Evolutionary conservation across 2,329 filamentous ascomycete genomes (phyloP).

Genomic region (Penicillium griseofulvum): DNA sequence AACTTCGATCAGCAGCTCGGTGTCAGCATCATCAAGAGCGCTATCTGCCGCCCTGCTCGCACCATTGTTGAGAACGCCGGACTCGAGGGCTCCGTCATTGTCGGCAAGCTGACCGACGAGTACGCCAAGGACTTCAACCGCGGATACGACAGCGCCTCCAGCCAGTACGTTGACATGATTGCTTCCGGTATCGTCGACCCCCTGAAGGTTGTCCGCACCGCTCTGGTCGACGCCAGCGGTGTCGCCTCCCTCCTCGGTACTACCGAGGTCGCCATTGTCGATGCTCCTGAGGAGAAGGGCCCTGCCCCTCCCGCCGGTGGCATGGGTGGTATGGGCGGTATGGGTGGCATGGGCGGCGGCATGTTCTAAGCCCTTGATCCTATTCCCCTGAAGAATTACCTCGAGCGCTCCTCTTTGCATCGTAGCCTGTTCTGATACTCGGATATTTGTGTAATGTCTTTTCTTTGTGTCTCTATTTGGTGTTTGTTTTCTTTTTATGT

Average conservation of each 20-base stretch:
- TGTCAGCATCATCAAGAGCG: constrained; percentile 95
- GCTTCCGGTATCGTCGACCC: constrained; percentile 93
- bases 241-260: constrained; percentile 96
- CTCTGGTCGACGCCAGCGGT: constrained; percentile 88
- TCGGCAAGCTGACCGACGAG: constrained; percentile 97
- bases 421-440: constrained; percentile 29
- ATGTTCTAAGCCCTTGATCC: constrained; percentile 56
- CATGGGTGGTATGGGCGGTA: constrained; percentile 55
- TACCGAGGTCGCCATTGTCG: constrained; percentile 96
- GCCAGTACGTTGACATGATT: constrained; percentile 99
- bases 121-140: constrained; percentile 92
- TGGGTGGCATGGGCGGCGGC: constrained; percentile 62
- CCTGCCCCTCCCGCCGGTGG: constrained; percentile 52
- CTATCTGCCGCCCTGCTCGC: constrained; percentile 91
- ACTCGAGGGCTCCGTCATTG: constrained; percentile 89
- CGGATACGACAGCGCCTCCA: constrained; percentile 94
- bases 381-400: constrained; percentile 20
- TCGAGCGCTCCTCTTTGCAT: constrained; percentile 36
- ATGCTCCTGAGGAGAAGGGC: constrained; percentile 89
- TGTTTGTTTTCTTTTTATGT: constrained; percentile 22
- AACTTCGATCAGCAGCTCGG: constrained; percentile 99
- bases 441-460: constrained; percentile 27
- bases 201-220: constrained; percentile 98
- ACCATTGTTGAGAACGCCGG: constrained; percentile 98
- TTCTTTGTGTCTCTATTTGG: constrained; percentile 19